phyloP scores from a whole-genome alignment of 768 basidiomycete species.

The Lentinula guzmanii region DNA sequence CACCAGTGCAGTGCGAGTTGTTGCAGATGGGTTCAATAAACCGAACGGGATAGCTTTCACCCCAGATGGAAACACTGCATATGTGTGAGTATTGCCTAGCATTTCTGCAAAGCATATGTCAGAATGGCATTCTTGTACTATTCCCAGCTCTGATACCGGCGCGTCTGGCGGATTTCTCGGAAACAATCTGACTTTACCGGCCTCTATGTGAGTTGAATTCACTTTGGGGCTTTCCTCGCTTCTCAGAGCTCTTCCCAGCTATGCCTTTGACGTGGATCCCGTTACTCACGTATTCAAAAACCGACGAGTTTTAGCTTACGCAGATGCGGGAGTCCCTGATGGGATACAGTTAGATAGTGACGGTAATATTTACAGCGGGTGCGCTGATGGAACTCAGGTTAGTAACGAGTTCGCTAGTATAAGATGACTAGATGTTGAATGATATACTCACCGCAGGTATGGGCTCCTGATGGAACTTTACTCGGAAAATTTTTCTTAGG shows the following conservation, averaged over 20 bases:
- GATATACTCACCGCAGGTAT: slow-evolving; percentile 31
- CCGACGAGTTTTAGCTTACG: slow-evolving; percentile 46
- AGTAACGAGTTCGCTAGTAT: slow-evolving; percentile 8
- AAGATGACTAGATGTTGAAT: neutral
- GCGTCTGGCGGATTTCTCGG: slow-evolving; percentile 13
- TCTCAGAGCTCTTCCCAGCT: slow-evolving; percentile 22
- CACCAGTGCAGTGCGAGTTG: slow-evolving; percentile 59
- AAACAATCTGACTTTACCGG: slow-evolving; percentile 15
- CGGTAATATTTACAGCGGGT: slow-evolving; percentile 46
- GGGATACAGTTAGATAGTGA: slow-evolving; percentile 44
- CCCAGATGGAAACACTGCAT: slow-evolving; percentile 58
- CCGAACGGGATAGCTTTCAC: slow-evolving; percentile 74
- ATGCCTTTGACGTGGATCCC: slow-evolving; percentile 44
- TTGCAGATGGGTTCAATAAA: slow-evolving; percentile 71
- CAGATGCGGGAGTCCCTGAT: slow-evolving; percentile 40
- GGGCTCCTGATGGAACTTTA: slow-evolving; percentile 47
- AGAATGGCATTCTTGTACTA: neutral
- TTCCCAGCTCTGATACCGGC: slow-evolving; percentile 18
- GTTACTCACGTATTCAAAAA: slow-evolving; percentile 34
- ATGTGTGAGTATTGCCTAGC: slow-evolving; percentile 32
- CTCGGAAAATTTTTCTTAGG: slow-evolving; percentile 62
- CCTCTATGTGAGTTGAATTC: slow-evolving; percentile 16
- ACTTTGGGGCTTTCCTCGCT: neutral
- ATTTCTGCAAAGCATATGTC: neutral
- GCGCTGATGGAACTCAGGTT: slow-evolving; percentile 60